phyloP scores from a whole-genome alignment of 495 filamentous ascomycete species.

The Penicillium robsamsonii region DNA sequence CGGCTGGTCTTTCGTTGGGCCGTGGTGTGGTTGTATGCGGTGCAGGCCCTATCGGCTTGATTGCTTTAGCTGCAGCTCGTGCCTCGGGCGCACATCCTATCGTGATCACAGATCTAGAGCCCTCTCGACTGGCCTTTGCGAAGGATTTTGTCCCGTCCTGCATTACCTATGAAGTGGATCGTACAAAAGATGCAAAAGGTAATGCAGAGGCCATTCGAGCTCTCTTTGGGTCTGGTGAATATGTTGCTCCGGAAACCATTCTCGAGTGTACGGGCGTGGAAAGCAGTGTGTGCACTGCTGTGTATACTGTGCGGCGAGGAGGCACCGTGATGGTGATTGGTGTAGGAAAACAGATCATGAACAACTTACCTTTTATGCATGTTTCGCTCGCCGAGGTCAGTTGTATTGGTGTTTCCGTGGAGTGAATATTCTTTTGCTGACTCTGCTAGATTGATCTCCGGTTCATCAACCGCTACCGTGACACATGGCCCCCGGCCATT shows the following conservation, averaged over 20 bases:
- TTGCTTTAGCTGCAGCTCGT: slow-evolving; percentile 57
- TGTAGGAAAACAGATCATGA: slow-evolving; percentile 58
- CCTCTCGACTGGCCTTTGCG: slow-evolving; percentile 55
- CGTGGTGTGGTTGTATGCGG: slow-evolving; percentile 68
- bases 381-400: slow-evolving; percentile 54
- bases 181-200: slow-evolving; percentile 41
- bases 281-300: slow-evolving; percentile 56
- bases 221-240: slow-evolving; percentile 48
- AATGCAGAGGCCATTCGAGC: slow-evolving; percentile 53
- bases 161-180: slow-evolving; percentile 52
- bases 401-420: too few relatives aligned
- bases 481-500: slow-evolving; percentile 62
- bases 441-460: slow-evolving; percentile 55
- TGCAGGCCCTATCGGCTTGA: slow-evolving; percentile 72
- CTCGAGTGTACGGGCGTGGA: slow-evolving; percentile 66
- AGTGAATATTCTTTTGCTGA: background rate
- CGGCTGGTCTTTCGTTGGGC: slow-evolving; percentile 51
- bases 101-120: slow-evolving; percentile 62
- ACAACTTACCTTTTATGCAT: slow-evolving; percentile 67
- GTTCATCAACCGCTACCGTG: slow-evolving; percentile 63
- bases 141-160: slow-evolving; percentile 55
- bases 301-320: slow-evolving; percentile 54
- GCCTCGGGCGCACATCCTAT: slow-evolving; percentile 64
- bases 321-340: slow-evolving; percentile 63
- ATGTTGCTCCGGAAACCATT: slow-evolving; percentile 53